Evolutionary conservation across 2,329 filamentous ascomycete genomes (phyloP).

Genomic region (Pyrenochaeta sp.): DNA sequence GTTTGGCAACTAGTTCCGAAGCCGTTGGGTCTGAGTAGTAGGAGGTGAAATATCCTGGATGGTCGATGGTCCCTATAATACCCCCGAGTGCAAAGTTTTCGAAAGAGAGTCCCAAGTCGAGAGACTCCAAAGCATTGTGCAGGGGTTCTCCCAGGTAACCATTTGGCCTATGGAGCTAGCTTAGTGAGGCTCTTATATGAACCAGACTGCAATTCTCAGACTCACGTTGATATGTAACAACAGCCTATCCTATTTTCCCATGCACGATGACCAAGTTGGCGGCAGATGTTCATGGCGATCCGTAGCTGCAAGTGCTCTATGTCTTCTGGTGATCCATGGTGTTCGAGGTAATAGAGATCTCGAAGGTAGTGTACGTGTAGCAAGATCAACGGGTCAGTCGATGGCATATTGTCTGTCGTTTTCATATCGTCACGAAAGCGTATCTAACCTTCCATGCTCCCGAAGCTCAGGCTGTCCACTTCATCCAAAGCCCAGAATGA

Average conservation of each 20-base stretch:
- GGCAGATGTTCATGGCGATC: constrained; percentile 10
- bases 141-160: not conserved
- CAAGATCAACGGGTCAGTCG: not conserved
- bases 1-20: not conserved
- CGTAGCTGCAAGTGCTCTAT: not conserved
- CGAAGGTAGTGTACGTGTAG: constrained; percentile 6
- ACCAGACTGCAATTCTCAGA: not conserved
- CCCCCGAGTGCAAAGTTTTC: constrained; percentile 9
- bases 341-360: not conserved
- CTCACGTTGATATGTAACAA: constrained; percentile 1
- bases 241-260: constrained; percentile 5
- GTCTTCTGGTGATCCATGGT: not conserved
- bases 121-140: not conserved
- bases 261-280: constrained; percentile 7
- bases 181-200: not conserved
- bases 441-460: not conserved
- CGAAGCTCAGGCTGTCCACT: not conserved
- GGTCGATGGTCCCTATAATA: constrained; percentile 9
- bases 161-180: not conserved
- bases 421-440: not conserved
- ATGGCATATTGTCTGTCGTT: not conserved
- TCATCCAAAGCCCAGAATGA: not conserved
- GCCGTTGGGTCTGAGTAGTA: constrained; percentile 1
- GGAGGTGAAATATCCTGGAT: not conserved
- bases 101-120: constrained; percentile 10